Percentiles rank a stretch among this genome's conserved stretches.
These are phyloP conservation scores for Tausonia pullulans DNA, from an alignment of 1,284 basidiomycete genomes.

Conservation along the genomic window DNA sequence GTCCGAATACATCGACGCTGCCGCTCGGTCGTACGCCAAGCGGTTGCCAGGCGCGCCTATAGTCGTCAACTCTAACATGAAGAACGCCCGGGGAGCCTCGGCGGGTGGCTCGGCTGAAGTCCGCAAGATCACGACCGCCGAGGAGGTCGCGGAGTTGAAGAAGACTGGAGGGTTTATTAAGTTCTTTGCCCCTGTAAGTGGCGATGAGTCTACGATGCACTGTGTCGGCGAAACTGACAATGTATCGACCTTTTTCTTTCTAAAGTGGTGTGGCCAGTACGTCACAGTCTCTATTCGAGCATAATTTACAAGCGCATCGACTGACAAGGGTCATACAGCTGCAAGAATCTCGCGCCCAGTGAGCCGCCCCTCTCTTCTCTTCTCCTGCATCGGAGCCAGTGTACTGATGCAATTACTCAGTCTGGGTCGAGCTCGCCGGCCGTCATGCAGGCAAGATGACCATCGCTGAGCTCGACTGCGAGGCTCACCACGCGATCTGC, in stretches of 20 bases:
- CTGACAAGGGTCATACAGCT: slow-evolving; percentile 31
- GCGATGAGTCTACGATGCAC: too few relatives aligned
- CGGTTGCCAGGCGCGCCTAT: slow-evolving; percentile 24
- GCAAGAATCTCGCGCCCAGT: slow-evolving; percentile 74
- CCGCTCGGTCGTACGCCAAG: slow-evolving; percentile 30
- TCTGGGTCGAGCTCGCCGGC: slow-evolving; percentile 60
- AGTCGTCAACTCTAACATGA: too few relatives aligned
- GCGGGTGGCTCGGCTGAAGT: not conserved
- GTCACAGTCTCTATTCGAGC: slow-evolving; percentile 15
- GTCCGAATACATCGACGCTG: slow-evolving; percentile 41
- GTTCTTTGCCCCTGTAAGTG: slow-evolving; percentile 74
- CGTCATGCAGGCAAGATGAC: slow-evolving; percentile 56
- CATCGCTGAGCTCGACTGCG: slow-evolving; percentile 78
- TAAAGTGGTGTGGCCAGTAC: slow-evolving; percentile 58
- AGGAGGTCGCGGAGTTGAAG: slow-evolving; percentile 44
- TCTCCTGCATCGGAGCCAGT: too few relatives aligned
- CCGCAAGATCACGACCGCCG: slow-evolving; percentile 9
- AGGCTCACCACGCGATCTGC: slow-evolving; percentile 56
- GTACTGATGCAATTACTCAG: slow-evolving; percentile 19
- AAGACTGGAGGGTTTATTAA: slow-evolving; percentile 63
- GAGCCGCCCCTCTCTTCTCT: slow-evolving; percentile 16
- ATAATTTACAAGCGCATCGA: not conserved
- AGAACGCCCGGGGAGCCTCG: too few relatives aligned
- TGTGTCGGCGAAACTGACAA: too few relatives aligned
- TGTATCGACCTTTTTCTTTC: too few relatives aligned